Base-by-base conservation (phyloP, 2,329 filamentous ascomycete genomes). In the Cladosporium phlei region DNA sequence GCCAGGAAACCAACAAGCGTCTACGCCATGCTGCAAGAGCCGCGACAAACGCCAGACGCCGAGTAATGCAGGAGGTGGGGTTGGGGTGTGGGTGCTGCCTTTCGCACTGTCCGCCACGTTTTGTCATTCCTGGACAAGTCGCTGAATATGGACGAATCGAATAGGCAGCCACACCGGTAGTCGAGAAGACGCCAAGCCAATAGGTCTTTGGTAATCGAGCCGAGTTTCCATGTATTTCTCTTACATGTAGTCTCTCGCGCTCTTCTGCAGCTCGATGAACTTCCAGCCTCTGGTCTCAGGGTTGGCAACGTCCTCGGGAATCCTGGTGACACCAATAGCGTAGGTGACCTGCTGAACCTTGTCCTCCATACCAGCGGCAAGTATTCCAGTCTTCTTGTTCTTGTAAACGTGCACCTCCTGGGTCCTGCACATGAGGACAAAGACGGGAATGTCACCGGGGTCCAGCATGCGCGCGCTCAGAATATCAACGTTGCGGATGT, bases 331-430 rank as follows among this genome's bases (percentile, higher is more conserved):
- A 59, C 93, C 93, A 58, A 98, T 97, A 53, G 91, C 93, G 63
- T 98, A 98, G 2, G 93, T 97, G 56, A 98, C 93, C 57, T 95
- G 83, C 70, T 98, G 93, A 19, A 98, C 93, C 72, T 90, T 94
- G 70, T 98, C 93, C 69, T 98, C 93, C 89, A 96, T 97, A 33
- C 93, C 93, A 10, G 91, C 91, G 3, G 91, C 90, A 38, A 98
- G 79, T 67, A 96, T 77, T 54, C 84, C 84, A 1, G 85, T 85
- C 77, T 98, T 97, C 49, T 85, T 82, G 55, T 97, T 95, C 52
- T 86, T 81, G 73, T 96, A 98, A 12, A 97, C 90, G 64, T 98
- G 93, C 9, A 98, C 90, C 69, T 98, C 93, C 66, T 98, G 93
- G 9, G 93, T 96, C 55, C 93, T 79, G 72, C 89, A 95, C 52